Evolutionary conservation across 129 eudicot genomes (phyloP).

Genomic region (Flaveria bidentis): DNA sequence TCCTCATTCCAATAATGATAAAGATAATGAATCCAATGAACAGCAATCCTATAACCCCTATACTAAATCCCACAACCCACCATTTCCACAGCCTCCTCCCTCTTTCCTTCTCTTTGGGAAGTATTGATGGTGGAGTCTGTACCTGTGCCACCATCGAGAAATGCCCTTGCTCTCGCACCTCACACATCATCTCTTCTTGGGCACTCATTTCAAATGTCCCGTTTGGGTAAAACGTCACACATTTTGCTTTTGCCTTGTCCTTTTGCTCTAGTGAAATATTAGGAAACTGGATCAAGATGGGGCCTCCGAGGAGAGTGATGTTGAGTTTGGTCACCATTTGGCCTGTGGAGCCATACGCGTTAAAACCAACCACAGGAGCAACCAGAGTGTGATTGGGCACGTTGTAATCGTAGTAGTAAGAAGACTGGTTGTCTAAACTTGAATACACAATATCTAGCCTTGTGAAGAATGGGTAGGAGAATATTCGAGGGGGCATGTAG

Average conservation of each 20-base stretch:
- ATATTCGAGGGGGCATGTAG: constrained; percentile 54
- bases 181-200: constrained; percentile 28
- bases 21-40: constrained; percentile 33
- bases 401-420: constrained; percentile 51
- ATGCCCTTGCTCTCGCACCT: constrained; percentile 57
- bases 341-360: constrained; percentile 41
- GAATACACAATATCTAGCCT: constrained; percentile 60
- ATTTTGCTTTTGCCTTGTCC: constrained; percentile 21
- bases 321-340: constrained; percentile 28
- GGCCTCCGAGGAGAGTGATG: constrained; percentile 39
- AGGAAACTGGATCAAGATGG: constrained; percentile 48
- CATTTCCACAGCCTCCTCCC: constrained; percentile 36
- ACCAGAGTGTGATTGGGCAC: constrained; percentile 56
- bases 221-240: constrained; percentile 53
- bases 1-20: constrained; percentile 31
- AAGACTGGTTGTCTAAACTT: constrained; percentile 57
- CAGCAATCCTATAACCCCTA: constrained; percentile 46
- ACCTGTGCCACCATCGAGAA: constrained; percentile 44
- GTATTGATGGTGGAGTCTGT: background rate
- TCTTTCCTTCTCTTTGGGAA: background rate
- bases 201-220: constrained; percentile 47
- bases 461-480: constrained; percentile 48
- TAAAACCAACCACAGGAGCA: constrained; percentile 59
- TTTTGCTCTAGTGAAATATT: constrained; percentile 5
- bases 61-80: constrained; percentile 63